Evolutionary conservation across 371 early-diverging fungal genomes (phyloP), one percentile per base, ranked within the genome.

Genomic region (Rhizopus arrhizus): DNA sequence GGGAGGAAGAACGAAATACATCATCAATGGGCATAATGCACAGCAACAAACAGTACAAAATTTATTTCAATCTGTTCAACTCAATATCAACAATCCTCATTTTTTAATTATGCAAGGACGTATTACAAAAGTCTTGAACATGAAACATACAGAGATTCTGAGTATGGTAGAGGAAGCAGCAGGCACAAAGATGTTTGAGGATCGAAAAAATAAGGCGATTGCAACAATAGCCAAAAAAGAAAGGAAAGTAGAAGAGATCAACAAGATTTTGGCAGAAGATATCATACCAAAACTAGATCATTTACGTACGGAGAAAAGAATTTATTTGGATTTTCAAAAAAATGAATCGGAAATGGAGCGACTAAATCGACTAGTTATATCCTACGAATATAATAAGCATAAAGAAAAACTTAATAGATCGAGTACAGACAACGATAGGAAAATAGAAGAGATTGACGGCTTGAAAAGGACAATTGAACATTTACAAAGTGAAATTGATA

Each of bases 91-190:
- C 83, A 97, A 98, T 68, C 99, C 99, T 12, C 97, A 98, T 69
- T 99, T 98, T 68, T 72, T 99, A 62, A 99, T 96, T 68, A 97
- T 99, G 97, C 99, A 99, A 78, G 99, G 99, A 40, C 85, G 90
- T 55, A 98, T 99, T 69, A 99, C 99, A 22, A 96, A 98, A 68
- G 95, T 99, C 3, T 84, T 99, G 29, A 99, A 97, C 70, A 99
- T 99, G 99, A 97, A 97, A 70, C 96, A 98, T 0, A 85, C 86
- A 4, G 98, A 99, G 68, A 90, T 98, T 29, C 75, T 96, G 34
- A 89, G 92, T 33, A 95, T 99, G 96, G 94, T 99, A 28, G 98
- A 99, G 71, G 99, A 99, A 73, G 97, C 99, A 0, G 98, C 99
- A 4, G 99, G 99, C 5, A 99, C 97, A 40, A 86, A 91, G 57